phyloP scores from a whole-genome alignment of 2,329 filamentous ascomycete genomes.

The Albophoma yamanashiensis region DNA sequence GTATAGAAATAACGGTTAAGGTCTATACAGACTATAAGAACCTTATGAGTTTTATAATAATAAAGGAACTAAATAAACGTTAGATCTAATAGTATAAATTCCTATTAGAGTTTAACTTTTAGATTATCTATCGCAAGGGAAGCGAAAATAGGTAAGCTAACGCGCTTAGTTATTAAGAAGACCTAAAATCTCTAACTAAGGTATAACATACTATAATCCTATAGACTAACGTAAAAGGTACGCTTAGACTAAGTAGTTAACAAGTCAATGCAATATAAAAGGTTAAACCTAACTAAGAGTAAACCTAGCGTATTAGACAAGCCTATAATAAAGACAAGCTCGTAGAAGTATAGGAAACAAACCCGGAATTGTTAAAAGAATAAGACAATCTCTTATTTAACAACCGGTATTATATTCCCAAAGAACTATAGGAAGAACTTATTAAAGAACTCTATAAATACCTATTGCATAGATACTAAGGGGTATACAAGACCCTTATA shows the following conservation, averaged over 20 bases:
- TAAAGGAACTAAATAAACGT: background rate
- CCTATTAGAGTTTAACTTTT: background rate
- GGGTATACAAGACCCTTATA: too few relatives aligned
- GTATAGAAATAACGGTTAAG: background rate
- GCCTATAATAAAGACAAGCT: background rate
- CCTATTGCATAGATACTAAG: too few relatives aligned
- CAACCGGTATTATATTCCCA: background rate
- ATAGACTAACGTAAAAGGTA: background rate
- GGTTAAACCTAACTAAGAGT: background rate
- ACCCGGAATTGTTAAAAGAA: background rate
- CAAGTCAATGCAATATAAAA: background rate
- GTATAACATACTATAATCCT: background rate
- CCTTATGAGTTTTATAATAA: background rate
- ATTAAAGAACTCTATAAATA: too few relatives aligned
- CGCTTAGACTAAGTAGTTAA: background rate
- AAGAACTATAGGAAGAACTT: too few relatives aligned
- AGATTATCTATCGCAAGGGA: background rate
- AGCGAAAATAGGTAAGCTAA: background rate
- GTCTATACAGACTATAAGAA: background rate
- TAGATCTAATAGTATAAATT: background rate
- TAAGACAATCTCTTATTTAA: background rate
- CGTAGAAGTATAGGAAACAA: background rate
- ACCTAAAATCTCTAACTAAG: background rate
- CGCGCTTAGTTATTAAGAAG: background rate
- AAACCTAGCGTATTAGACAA: background rate